phyloP scores from a whole-genome alignment of 768 basidiomycete species.

The Clitopilus passeckerianus region DNA sequence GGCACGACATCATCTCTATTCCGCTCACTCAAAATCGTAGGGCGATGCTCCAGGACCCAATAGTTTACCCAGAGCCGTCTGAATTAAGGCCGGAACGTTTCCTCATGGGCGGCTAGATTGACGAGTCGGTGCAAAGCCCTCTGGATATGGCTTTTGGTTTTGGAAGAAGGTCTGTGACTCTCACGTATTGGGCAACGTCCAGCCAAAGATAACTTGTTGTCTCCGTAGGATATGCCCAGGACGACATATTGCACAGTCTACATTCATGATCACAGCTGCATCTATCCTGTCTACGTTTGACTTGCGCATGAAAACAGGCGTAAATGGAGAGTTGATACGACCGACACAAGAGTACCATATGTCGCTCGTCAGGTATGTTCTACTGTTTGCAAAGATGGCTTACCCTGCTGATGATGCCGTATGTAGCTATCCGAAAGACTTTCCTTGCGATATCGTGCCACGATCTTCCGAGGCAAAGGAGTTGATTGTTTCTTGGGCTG shows the following conservation, averaged over 20 bases:
- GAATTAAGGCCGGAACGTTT: background rate
- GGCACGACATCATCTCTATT: background rate
- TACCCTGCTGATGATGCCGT: background rate
- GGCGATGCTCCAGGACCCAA: background rate
- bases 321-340: background rate
- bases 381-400: background rate
- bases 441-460: background rate
- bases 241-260: background rate
- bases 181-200: background rate
- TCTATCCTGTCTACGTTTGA: background rate
- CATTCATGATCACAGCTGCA: background rate
- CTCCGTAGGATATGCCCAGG: background rate
- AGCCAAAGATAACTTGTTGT: background rate
- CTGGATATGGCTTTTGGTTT: background rate
- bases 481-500: background rate
- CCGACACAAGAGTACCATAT: background rate
- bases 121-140: background rate
- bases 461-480: background rate
- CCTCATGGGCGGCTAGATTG: background rate
- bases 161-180: background rate
- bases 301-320: background rate
- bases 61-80: background rate
- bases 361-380: background rate
- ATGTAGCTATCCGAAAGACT: background rate
- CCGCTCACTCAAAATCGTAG: background rate